Percentiles rank a stretch among this genome's conserved stretches.
Evolutionary conservation across 2,329 filamentous ascomycete species (phyloP).

Genomic region (Alternaria sp.): DNA sequence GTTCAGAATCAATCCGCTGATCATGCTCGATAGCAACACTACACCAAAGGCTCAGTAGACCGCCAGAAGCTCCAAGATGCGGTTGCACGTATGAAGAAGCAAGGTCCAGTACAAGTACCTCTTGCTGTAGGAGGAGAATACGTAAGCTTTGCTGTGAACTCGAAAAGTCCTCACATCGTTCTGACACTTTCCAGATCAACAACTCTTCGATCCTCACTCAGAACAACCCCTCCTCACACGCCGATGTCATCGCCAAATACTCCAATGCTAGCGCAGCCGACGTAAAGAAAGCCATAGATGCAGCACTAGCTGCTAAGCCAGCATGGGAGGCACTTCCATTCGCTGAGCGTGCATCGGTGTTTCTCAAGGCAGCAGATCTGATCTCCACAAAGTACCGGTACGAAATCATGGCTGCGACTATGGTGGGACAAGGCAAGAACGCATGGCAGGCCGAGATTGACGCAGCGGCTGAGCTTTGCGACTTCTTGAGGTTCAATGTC

Average conservation of each 20-base stretch:
- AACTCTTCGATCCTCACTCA: conserved; percentile 74
- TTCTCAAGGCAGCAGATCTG: conserved; percentile 94
- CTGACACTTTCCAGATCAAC: conserved; percentile 64
- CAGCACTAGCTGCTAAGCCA: conserved; percentile 84
- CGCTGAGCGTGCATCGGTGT: conserved; percentile 88
- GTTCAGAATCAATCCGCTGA: conserved; percentile 8
- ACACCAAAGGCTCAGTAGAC: conserved; percentile 82
- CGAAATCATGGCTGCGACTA: conserved; percentile 94
- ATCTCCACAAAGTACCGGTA: conserved; percentile 93
- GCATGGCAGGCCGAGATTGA: conserved; percentile 99
- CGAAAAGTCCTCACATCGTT: conserved; percentile 10
- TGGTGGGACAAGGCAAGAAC: conserved; percentile 97
- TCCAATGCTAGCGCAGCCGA: conserved; percentile 81
- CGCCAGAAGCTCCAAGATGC: conserved; percentile 79
- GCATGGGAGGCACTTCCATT: conserved; percentile 90
- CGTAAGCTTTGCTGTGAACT: conserved; percentile 56
- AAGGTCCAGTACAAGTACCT: conserved; percentile 79
- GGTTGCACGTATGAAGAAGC: conserved; percentile 73
- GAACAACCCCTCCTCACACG: conserved; percentile 83
- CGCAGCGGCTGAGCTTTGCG: conserved; percentile 87
- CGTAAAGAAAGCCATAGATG: conserved; percentile 80
- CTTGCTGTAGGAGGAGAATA: conserved; percentile 84
- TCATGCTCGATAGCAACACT: conserved; percentile 76
- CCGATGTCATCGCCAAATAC: conserved; percentile 80
- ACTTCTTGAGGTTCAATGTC: conserved; percentile 95